These are phyloP conservation scores for Coccomyxa sp. DNA, from an alignment of 139 green algal genomes.

Conservation along the genomic window DNA sequence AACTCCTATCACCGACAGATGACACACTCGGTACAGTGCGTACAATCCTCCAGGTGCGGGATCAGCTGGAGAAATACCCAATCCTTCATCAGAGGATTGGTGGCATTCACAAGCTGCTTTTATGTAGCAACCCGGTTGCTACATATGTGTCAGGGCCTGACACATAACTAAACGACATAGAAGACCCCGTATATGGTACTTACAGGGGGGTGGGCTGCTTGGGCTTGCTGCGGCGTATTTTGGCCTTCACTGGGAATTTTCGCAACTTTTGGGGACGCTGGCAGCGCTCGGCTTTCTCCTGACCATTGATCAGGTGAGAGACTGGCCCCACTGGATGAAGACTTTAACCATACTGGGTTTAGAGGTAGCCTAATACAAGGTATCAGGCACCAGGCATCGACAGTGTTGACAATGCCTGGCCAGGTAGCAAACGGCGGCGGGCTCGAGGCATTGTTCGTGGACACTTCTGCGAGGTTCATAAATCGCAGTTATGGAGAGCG, in stretches of 20 bases:
- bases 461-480: constrained; percentile 58
- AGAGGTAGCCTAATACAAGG: neutral
- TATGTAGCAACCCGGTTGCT: neutral
- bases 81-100: neutral
- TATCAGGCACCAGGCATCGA: neutral
- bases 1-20: constrained; percentile 77
- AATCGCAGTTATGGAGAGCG: constrained; percentile 49
- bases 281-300: constrained; percentile 49
- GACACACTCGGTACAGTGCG: constrained; percentile 63
- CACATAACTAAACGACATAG: neutral
- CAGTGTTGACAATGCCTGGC: neutral
- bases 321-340: neutral
- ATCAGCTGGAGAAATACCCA: neutral
- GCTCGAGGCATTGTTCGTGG: constrained; percentile 70
- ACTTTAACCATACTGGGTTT: neutral
- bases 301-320: constrained; percentile 58
- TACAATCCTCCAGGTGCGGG: constrained; percentile 35
- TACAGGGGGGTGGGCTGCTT: constrained; percentile 16
- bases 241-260: constrained; percentile 13
- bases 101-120: neutral
- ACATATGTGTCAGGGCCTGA: neutral
- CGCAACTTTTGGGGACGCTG: constrained; percentile 35
- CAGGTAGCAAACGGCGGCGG: constrained; percentile 57
- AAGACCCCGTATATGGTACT: neutral
- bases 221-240: constrained; percentile 54